These are phyloP conservation scores for Emiliania huxleyi DNA, from an alignment of 78 protist genomes.

Conservation along the genomic window DNA sequence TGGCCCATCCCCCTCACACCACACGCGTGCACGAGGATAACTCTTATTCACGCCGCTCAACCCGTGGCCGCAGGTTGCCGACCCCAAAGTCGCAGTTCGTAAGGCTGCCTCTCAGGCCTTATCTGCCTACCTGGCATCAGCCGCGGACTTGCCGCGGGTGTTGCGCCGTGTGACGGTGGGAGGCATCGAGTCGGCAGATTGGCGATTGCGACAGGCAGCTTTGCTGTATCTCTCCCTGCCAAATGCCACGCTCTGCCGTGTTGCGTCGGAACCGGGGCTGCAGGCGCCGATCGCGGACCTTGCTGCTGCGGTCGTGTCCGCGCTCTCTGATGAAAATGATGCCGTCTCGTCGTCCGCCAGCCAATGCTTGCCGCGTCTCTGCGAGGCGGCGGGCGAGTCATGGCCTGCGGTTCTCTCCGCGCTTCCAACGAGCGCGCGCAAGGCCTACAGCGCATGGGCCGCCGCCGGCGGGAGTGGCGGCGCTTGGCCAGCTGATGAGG, in stretches of 20 bases:
- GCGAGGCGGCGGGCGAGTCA: neutral
- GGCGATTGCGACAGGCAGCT: neutral
- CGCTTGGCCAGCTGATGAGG: no score
- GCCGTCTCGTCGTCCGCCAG: no score
- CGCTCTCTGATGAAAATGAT: no score
- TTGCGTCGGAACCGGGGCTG: neutral
- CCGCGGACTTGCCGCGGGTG: neutral
- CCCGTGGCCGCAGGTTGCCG: neutral
- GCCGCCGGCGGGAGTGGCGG: no score
- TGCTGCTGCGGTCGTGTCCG: neutral
- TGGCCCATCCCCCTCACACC: no score
- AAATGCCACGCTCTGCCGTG: neutral
- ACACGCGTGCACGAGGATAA: neutral
- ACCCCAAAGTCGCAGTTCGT: neutral
- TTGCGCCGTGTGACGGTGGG: neutral
- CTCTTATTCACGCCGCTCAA: neutral
- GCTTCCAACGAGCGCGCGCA: neutral
- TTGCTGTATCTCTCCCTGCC: neutral
- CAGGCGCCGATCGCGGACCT: neutral
- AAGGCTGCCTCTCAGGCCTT: neutral
- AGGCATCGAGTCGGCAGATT: neutral
- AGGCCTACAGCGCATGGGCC: no score
- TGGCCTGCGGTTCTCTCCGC: neutral
- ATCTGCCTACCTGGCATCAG: neutral
- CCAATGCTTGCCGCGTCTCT: neutral